Evolutionary conservation across 164 flowering plant genomes (phyloP).

Genomic region (Nymphaea thermarum): DNA sequence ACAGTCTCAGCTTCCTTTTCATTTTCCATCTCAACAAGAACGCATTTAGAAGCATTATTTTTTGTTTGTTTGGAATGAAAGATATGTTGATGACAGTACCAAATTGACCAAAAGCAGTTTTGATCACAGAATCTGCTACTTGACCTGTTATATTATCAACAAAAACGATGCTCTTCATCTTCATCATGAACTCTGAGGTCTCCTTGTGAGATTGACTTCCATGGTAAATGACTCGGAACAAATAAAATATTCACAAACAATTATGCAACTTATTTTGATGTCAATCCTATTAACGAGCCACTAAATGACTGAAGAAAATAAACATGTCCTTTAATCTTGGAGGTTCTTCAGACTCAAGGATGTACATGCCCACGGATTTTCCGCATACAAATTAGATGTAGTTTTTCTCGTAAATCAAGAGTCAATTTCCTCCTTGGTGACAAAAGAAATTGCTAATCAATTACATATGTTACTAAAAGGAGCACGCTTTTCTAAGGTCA

Average conservation of each 20-base stretch:
- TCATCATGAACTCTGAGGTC: slow-evolving; percentile 47
- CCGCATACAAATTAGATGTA: no score
- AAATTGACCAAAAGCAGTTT: slow-evolving; percentile 60
- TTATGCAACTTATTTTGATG: no score
- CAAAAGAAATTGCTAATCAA: no score
- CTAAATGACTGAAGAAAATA: no score
- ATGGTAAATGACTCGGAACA: background rate
- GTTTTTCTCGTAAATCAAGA: no score
- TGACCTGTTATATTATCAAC: slow-evolving; percentile 52
- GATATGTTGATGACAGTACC: slow-evolving; percentile 39
- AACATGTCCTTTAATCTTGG: no score
- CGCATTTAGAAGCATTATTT: slow-evolving; percentile 22
- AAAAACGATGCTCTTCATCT: slow-evolving; percentile 52
- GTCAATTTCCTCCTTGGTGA: no score
- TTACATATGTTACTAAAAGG: no score
- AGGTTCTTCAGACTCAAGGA: no score
- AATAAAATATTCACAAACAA: background rate
- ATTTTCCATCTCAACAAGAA: slow-evolving; percentile 66
- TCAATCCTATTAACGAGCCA: no score
- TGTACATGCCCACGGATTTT: no score
- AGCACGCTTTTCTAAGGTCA: no score
- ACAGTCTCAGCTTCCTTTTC: slow-evolving; percentile 27
- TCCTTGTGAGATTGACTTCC: slow-evolving; percentile 11
- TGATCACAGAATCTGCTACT: slow-evolving; percentile 41
- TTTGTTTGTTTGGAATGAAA: slow-evolving; percentile 55